phyloP scores from a whole-genome alignment of 2,329 filamentous ascomycete species.

The Berkeleyomyces rouxiae region DNA sequence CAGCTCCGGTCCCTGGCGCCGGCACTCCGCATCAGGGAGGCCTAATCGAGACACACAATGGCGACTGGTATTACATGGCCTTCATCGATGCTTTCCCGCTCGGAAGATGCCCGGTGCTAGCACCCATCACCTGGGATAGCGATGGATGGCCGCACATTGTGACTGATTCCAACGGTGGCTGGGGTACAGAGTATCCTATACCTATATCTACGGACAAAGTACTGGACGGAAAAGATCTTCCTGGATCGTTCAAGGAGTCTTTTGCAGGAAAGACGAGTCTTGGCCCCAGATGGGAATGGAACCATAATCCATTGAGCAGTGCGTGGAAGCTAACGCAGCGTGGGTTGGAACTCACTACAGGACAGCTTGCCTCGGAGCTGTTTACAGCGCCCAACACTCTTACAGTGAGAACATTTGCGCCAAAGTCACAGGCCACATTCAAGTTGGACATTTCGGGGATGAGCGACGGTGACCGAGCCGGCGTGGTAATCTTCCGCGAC shows the following conservation, averaged over 20 bases:
- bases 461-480: conserved; percentile 32
- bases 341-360: conserved; percentile 28
- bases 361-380: conserved; percentile 33
- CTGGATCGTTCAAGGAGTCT: conserved; percentile 26
- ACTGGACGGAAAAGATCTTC: conserved; percentile 17
- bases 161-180: conserved; percentile 25
- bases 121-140: conserved; percentile 31
- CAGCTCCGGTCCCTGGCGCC: conserved; percentile 23
- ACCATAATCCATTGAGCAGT: conserved; percentile 38
- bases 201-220: conserved; percentile 19
- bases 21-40: conserved; percentile 36
- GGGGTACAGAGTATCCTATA: conserved; percentile 27
- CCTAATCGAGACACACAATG: conserved; percentile 32
- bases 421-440: conserved; percentile 32
- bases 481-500: conserved; percentile 36
- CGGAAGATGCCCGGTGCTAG: conserved; percentile 37
- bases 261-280: conserved; percentile 18
- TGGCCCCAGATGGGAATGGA: conserved; percentile 38
- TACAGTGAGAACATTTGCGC: conserved; percentile 29
- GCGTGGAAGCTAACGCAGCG: conserved; percentile 27
- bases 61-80: conserved; percentile 40
- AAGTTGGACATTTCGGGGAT: conserved; percentile 30
- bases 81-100: conserved; percentile 37
- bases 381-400: conserved; percentile 29
- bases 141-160: conserved; percentile 30